Evolutionary conservation across 2,329 filamentous ascomycete genomes (phyloP).

Genomic region (Colletotrichum echinochloae): DNA sequence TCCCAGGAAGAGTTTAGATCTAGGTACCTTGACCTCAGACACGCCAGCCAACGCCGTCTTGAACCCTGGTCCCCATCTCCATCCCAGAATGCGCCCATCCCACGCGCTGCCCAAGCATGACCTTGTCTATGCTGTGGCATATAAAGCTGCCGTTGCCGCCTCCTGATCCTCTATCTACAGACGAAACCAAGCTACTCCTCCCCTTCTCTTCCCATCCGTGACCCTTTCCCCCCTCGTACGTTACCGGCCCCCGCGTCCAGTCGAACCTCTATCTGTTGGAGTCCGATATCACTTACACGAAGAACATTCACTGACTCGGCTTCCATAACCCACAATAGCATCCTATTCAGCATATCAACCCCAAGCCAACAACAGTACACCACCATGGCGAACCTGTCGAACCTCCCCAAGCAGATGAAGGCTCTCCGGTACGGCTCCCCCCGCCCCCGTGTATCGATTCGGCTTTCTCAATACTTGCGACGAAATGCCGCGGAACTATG

Average conservation of each 20-base stretch:
- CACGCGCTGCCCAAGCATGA: slow-evolving; percentile 25
- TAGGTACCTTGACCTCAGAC: slow-evolving; percentile 37
- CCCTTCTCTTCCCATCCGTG: background rate
- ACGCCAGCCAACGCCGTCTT: slow-evolving; percentile 24
- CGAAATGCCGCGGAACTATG: slow-evolving; percentile 7
- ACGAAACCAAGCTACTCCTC: slow-evolving; percentile 14
- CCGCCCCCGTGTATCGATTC: slow-evolving; percentile 1
- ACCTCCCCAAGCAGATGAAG: slow-evolving; percentile 68
- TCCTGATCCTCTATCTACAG: background rate
- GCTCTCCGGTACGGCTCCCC: slow-evolving; percentile 65
- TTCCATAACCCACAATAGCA: slow-evolving; percentile 10
- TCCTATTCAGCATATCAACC: background rate
- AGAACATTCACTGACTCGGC: background rate
- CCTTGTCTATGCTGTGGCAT: slow-evolving; percentile 13
- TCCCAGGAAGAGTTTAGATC: slow-evolving; percentile 27
- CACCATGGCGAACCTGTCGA: slow-evolving; percentile 55
- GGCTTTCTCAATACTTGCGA: background rate
- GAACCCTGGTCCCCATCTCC: slow-evolving; percentile 26
- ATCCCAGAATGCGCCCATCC: slow-evolving; percentile 30
- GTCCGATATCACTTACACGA: slow-evolving; percentile 1
- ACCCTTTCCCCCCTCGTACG: background rate
- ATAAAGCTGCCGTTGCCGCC: slow-evolving; percentile 18
- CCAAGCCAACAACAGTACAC: slow-evolving; percentile 10
- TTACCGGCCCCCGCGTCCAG: no score
- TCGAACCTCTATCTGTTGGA: background rate